Percentiles rank a stretch among this genome's conserved stretches.
These are phyloP conservation scores for Colletotrichum costaricense DNA, from an alignment of 2,329 filamentous ascomycete species.

Conservation along the genomic window DNA sequence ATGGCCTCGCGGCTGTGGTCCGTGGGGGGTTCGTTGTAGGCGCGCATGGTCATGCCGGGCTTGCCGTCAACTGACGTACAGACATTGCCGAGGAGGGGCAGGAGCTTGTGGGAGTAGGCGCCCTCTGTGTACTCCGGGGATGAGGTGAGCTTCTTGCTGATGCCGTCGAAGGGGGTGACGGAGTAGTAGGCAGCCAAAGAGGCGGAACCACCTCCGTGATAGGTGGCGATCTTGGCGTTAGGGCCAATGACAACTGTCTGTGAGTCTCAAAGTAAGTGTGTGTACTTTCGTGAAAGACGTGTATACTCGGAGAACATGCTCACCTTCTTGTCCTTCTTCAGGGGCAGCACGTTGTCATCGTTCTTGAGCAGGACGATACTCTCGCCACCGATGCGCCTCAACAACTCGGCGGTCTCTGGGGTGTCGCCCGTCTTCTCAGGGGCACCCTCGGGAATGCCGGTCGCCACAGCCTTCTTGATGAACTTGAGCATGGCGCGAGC, in stretches of 20 bases:
- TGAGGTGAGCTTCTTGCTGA: slow-evolving; percentile 62
- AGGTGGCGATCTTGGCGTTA: slow-evolving; percentile 66
- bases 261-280: slow-evolving; percentile 1
- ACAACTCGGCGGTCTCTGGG: slow-evolving; percentile 70
- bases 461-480: slow-evolving; percentile 66
- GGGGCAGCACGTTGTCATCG: slow-evolving; percentile 70
- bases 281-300: neutral
- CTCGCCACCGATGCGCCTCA: slow-evolving; percentile 75
- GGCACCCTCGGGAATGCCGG: slow-evolving; percentile 65
- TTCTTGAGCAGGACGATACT: slow-evolving; percentile 82
- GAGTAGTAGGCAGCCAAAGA: slow-evolving; percentile 72
- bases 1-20: slow-evolving; percentile 59
- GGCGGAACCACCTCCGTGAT: slow-evolving; percentile 75
- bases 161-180: slow-evolving; percentile 78
- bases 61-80: slow-evolving; percentile 64
- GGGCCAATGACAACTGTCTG: slow-evolving; percentile 67
- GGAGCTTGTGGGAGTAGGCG: slow-evolving; percentile 72
- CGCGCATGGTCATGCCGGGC: slow-evolving; percentile 70
- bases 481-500: slow-evolving; percentile 68
- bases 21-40: slow-evolving; percentile 69
- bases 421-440: slow-evolving; percentile 67
- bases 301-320: neutral
- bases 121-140: slow-evolving; percentile 66
- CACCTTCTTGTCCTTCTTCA: slow-evolving; percentile 70
- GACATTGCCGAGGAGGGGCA: slow-evolving; percentile 67